Conservation (phyloP, 2,329 filamentous ascomycete genomes). For the Cyclaneusma minus region DNA sequence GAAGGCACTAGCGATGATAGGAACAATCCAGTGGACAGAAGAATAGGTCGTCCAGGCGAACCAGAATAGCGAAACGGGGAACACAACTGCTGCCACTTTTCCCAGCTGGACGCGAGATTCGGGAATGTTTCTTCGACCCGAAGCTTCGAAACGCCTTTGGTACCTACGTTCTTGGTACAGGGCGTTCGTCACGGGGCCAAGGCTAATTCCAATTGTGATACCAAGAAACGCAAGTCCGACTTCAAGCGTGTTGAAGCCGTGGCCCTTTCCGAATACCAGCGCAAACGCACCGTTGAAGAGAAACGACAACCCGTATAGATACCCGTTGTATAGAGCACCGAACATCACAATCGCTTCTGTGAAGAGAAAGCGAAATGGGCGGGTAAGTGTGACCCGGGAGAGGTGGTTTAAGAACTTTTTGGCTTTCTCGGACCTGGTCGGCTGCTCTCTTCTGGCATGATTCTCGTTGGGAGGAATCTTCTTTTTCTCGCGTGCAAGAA, state of each 20-base stretch:
- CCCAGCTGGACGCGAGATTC: slow-evolving; percentile 26
- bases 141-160: slow-evolving; percentile 16
- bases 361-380: slow-evolving; percentile 30
- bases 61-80: slow-evolving; percentile 20
- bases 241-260: slow-evolving; percentile 22
- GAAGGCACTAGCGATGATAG: slow-evolving; percentile 30
- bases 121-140: slow-evolving; percentile 20
- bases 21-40: slow-evolving; percentile 25
- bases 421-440: background rate
- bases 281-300: slow-evolving; percentile 32
- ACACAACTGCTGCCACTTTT: slow-evolving; percentile 22
- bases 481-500: background rate
- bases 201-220: slow-evolving; percentile 21
- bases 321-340: slow-evolving; percentile 31
- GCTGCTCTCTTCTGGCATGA: background rate
- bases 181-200: slow-evolving; percentile 26
- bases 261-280: slow-evolving; percentile 30
- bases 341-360: slow-evolving; percentile 31
- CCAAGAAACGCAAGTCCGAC: slow-evolving; percentile 25
- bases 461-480: background rate
- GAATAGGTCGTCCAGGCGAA: slow-evolving; percentile 21
- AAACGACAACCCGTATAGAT: slow-evolving; percentile 31
- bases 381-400: too few species aligned
- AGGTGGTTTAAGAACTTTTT: slow-evolving; percentile 25
- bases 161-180: slow-evolving; percentile 24